Conservation (phyloP, 2,329 filamentous ascomycete species). For the Trematosphaeria pertusa region DNA sequence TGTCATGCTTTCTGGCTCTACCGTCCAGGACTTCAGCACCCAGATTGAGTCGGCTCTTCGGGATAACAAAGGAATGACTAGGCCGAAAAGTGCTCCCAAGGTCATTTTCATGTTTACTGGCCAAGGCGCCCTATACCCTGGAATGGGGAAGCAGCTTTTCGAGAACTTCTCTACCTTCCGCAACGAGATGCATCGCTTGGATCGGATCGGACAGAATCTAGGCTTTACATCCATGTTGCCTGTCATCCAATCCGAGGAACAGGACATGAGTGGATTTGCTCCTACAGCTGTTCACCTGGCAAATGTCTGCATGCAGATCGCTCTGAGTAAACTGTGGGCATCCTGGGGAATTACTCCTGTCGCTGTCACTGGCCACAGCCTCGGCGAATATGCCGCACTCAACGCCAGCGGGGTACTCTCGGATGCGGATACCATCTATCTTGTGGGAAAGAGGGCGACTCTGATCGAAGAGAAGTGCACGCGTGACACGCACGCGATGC, state of each 20-base stretch:
- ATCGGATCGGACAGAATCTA: constrained; percentile 29
- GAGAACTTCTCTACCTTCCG: constrained; percentile 29
- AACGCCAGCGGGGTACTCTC: constrained; percentile 45
- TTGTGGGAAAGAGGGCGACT: constrained; percentile 45
- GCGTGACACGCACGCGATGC: constrained; percentile 38
- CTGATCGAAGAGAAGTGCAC: constrained; percentile 36
- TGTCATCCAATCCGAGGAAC: constrained; percentile 1
- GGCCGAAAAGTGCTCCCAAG: constrained; percentile 48
- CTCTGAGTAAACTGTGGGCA: constrained; percentile 16
- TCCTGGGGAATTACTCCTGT: constrained; percentile 17
- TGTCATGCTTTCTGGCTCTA: constrained; percentile 8
- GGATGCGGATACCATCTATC: constrained; percentile 39
- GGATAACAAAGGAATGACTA: constrained; percentile 53
- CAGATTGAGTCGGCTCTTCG: constrained; percentile 2
- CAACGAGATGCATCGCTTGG: constrained; percentile 16
- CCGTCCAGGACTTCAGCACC: not conserved
- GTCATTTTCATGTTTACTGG: constrained; percentile 42
- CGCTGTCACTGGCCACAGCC: constrained; percentile 31
- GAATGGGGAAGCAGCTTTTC: constrained; percentile 16
- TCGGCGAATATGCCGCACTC: constrained; percentile 52
- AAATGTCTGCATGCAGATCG: constrained; percentile 50
- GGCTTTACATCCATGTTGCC: constrained; percentile 38
- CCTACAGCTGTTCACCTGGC: constrained; percentile 46
- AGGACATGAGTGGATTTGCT: constrained; percentile 7
- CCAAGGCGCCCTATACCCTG: constrained; percentile 36